Evolutionary conservation across 345 rosid genomes (phyloP).

Genomic region (Lumnitzera littorea): DNA sequence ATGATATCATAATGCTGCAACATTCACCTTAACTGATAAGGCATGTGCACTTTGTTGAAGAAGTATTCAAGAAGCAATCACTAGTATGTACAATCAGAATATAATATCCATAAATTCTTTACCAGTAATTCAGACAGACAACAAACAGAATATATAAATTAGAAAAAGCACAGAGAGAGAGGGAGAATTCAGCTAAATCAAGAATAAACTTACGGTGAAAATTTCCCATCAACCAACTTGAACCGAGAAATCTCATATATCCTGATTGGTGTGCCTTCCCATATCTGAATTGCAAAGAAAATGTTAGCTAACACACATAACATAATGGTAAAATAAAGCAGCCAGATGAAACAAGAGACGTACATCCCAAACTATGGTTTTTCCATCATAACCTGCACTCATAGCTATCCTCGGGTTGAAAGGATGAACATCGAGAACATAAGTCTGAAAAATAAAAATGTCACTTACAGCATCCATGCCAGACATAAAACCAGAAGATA

Average conservation of each 20-base stretch:
- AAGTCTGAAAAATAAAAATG: slow-evolving; percentile 47
- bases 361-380: slow-evolving; percentile 97
- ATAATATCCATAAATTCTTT: too few species aligned
- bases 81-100: too few species aligned
- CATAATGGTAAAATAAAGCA: slow-evolving; percentile 7
- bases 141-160: too few species aligned
- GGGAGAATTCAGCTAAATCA: background rate
- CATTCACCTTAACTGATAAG: too few species aligned
- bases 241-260: slow-evolving; percentile 83
- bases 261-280: slow-evolving; percentile 94
- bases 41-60: too few species aligned
- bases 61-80: too few species aligned
- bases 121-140: too few species aligned
- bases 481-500: too few species aligned
- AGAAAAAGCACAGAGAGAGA: background rate
- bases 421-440: slow-evolving; percentile 98
- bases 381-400: slow-evolving; percentile 99
- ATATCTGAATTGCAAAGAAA: slow-evolving; percentile 49
- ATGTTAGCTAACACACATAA: slow-evolving; percentile 11
- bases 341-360: slow-evolving; percentile 35
- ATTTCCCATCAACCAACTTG: slow-evolving; percentile 99
- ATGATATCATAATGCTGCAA: too few species aligned
- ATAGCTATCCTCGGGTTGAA: slow-evolving; percentile 97
- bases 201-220: slow-evolving; percentile 77
- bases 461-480: slow-evolving; percentile 5